A percentile compares a stretch with the other conserved stretches of the same genome.
Conservation (phyloP, 208 protist genomes). For the Lotmaria passim region DNA sequence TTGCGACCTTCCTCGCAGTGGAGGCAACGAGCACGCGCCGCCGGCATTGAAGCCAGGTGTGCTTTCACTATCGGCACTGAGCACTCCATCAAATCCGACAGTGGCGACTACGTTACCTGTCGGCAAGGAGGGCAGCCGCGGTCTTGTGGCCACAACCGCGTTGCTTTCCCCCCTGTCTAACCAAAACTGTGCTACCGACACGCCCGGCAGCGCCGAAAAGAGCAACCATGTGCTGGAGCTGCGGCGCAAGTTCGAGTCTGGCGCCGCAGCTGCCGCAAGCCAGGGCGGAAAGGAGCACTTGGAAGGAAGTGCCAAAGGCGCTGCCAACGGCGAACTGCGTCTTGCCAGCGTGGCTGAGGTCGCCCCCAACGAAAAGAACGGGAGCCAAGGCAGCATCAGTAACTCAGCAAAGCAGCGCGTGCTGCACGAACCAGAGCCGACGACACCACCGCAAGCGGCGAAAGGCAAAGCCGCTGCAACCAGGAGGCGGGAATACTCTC, state of each 20-base stretch:
- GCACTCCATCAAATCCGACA: background rate
- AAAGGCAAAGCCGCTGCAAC: background rate
- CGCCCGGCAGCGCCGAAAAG: slow-evolving; percentile 9
- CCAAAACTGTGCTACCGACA: background rate
- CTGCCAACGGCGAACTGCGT: background rate
- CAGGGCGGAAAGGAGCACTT: background rate
- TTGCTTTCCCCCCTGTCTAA: background rate
- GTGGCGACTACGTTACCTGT: background rate
- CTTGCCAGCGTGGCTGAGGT: background rate
- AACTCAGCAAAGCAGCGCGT: slow-evolving; percentile 16
- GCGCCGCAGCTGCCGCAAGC: background rate
- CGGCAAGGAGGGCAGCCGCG: background rate
- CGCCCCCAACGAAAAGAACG: background rate
- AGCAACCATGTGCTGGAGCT: slow-evolving; percentile 11
- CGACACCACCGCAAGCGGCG: background rate
- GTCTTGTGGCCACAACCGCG: background rate
- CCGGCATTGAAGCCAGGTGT: slow-evolving; percentile 7
- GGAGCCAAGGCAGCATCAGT: background rate
- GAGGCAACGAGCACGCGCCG: background rate
- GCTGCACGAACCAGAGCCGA: slow-evolving; percentile 1
- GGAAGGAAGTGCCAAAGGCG: background rate
- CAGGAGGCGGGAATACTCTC: slow-evolving; percentile 14
- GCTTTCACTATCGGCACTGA: slow-evolving; percentile 4
- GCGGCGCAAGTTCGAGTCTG: slow-evolving; percentile 7
- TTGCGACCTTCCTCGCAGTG: background rate